A percentile compares a stretch with the other conserved stretches of the same genome.
Conservation (phyloP, 75 land plant genomes). For the Picea sitchensis region DNA sequence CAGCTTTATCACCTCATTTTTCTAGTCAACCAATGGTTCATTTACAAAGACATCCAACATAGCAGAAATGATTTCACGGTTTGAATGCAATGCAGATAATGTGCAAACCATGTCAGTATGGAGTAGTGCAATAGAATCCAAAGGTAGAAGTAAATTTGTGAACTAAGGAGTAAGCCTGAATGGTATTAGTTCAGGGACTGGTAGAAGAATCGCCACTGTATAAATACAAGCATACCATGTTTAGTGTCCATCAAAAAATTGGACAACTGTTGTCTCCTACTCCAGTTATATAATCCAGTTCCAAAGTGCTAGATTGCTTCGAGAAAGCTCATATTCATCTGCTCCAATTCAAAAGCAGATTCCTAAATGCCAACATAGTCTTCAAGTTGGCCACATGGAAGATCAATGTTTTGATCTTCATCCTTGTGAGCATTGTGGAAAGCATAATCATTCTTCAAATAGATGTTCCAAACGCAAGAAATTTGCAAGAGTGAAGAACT, state of each 20-base stretch:
- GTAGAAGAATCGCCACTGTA: constrained; percentile 42
- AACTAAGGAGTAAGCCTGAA: constrained; percentile 48
- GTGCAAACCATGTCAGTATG: constrained; percentile 42
- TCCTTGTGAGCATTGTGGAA: too few relatives aligned
- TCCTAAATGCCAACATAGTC: too few relatives aligned
- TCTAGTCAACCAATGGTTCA: constrained; percentile 56
- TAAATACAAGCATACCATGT: constrained; percentile 38
- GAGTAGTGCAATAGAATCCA: constrained; percentile 41
- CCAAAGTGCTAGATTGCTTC: too few relatives aligned
- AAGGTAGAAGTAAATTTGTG: constrained; percentile 36
- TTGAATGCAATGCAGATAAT: constrained; percentile 35
- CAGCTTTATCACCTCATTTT: constrained; percentile 40
- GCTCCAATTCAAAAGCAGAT: too few relatives aligned
- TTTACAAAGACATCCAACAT: constrained; percentile 51
- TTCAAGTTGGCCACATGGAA: too few relatives aligned
- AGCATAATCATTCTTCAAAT: too few relatives aligned
- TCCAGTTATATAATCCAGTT: constrained; percentile 39
- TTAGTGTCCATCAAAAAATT: constrained; percentile 45
- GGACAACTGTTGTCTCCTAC: constrained; percentile 45
- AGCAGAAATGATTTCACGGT: constrained; percentile 38
- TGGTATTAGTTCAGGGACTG: constrained; percentile 55
- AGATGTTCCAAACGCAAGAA: too few relatives aligned
- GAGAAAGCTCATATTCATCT: too few relatives aligned
- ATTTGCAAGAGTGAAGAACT: too few relatives aligned
- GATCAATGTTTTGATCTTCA: too few relatives aligned